These are phyloP conservation scores for Paramecium tetraurelia DNA, from an alignment of 73 alveolate genomes.

Conservation along the genomic window DNA sequence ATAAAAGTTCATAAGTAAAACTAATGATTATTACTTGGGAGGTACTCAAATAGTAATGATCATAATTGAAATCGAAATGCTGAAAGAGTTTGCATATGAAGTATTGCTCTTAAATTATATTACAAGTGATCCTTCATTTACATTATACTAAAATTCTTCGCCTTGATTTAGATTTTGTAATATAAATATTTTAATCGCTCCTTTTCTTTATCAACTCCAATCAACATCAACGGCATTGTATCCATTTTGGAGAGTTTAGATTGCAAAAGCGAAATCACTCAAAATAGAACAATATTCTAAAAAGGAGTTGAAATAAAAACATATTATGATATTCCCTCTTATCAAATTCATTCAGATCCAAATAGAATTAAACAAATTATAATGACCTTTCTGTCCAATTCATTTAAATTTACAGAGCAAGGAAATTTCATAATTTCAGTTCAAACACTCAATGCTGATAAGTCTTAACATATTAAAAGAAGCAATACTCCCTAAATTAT, in stretches of 20 bases:
- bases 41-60: neutral
- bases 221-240: constrained; percentile 51
- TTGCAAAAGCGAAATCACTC: neutral
- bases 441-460: neutral
- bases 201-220: constrained; percentile 39
- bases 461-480: neutral
- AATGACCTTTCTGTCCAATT: constrained; percentile 38
- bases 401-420: constrained; percentile 50
- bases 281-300: neutral
- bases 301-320: constrained; percentile 27
- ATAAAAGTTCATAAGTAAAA: neutral
- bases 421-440: constrained; percentile 21
- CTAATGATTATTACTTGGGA: neutral
- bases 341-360: constrained; percentile 33
- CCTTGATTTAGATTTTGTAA: neutral
- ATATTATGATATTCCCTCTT: constrained; percentile 8
- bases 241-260: constrained; percentile 22
- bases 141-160: neutral
- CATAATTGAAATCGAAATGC: neutral
- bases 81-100: neutral
- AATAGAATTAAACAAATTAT: constrained; percentile 54
- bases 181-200: neutral
- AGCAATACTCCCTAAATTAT: neutral
- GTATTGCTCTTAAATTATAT: neutral
- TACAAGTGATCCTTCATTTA: neutral